A percentile compares a stretch with the other conserved stretches of the same genome.
Evolutionary conservation across 495 filamentous ascomycete species (phyloP).

Genomic region (Penicillium turbatum): DNA sequence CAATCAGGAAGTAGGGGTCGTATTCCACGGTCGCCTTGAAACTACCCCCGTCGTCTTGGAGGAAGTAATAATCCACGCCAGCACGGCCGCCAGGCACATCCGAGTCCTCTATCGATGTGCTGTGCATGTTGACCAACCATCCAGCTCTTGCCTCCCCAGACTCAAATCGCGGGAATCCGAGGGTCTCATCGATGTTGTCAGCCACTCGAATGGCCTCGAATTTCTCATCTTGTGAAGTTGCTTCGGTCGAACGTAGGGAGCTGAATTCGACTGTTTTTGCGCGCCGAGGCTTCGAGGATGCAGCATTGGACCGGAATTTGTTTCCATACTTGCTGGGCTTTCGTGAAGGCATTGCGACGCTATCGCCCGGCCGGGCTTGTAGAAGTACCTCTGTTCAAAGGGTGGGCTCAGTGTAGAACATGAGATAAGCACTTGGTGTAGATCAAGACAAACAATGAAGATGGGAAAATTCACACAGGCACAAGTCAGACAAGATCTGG

Average conservation of each 20-base stretch:
- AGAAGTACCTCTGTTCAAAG: conserved; percentile 12
- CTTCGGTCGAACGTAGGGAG: conserved; percentile 69
- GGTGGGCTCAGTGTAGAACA: conserved; percentile 19
- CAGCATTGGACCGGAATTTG: conserved; percentile 47
- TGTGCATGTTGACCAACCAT: conserved; percentile 94
- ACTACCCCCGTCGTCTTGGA: conserved; percentile 85
- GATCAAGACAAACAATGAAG: conserved; percentile 4
- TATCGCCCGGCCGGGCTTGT: conserved; percentile 28
- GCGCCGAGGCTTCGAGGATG: conserved; percentile 52
- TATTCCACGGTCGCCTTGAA: conserved; percentile 97
- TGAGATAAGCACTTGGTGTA: conserved; percentile 16
- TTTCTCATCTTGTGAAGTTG: conserved; percentile 80
- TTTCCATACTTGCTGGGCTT: conserved; percentile 53
- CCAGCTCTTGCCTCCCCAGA: conserved; percentile 79
- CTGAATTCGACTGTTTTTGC: conserved; percentile 74
- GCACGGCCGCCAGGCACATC: conserved; percentile 77
- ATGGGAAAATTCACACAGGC: neutral
- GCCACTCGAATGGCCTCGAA: conserved; percentile 78
- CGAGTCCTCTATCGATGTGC: conserved; percentile 80
- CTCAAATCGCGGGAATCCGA: conserved; percentile 92
- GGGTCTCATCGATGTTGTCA: conserved; percentile 85
- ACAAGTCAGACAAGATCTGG: conserved; percentile 3
- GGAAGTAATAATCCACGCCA: conserved; percentile 94
- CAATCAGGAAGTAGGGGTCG: conserved; percentile 93
- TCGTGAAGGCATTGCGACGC: conserved; percentile 52